phyloP scores from a whole-genome alignment of 345 rosid genomes.

The Isatis tinctoria region DNA sequence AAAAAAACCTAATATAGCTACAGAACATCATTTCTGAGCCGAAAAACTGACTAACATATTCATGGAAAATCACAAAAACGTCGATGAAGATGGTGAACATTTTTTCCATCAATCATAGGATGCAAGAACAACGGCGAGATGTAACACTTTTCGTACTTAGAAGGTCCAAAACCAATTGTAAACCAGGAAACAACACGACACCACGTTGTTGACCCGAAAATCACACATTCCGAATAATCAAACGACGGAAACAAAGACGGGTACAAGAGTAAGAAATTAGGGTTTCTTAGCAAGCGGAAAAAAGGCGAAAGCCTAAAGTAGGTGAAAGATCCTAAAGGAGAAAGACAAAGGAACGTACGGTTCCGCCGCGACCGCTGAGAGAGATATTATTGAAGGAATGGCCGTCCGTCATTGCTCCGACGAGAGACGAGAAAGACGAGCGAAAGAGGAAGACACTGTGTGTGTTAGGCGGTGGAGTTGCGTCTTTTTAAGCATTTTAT shows the following conservation, averaged over 20 bases:
- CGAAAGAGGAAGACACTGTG: background rate
- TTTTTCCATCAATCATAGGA: background rate
- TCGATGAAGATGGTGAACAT: background rate
- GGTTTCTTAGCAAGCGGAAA: slow-evolving; percentile 4
- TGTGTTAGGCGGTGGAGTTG: background rate
- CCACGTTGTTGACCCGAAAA: background rate
- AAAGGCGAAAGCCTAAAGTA: background rate
- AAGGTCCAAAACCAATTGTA: background rate
- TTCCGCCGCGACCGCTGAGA: slow-evolving; percentile 84
- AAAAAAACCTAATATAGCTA: background rate
- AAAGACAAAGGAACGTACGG: slow-evolving; percentile 34
- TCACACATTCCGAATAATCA: background rate
- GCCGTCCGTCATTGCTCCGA: slow-evolving; percentile 61
- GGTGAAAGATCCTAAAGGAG: background rate
- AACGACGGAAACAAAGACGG: background rate
- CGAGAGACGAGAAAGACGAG: background rate
- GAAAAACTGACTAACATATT: background rate
- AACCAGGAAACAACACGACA: background rate
- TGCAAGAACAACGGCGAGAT: background rate
- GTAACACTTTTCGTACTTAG: background rate
- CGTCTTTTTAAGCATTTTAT: background rate
- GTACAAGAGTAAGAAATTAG: background rate
- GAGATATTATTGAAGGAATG: slow-evolving; percentile 76
- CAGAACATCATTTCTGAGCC: background rate
- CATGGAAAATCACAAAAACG: background rate